A percentile compares a stretch with the other conserved stretches of the same genome.
These are phyloP conservation scores for Nakaseomyces sp. DNA, from an alignment of 1,139 yeast genomes.

Conservation along the genomic window DNA sequence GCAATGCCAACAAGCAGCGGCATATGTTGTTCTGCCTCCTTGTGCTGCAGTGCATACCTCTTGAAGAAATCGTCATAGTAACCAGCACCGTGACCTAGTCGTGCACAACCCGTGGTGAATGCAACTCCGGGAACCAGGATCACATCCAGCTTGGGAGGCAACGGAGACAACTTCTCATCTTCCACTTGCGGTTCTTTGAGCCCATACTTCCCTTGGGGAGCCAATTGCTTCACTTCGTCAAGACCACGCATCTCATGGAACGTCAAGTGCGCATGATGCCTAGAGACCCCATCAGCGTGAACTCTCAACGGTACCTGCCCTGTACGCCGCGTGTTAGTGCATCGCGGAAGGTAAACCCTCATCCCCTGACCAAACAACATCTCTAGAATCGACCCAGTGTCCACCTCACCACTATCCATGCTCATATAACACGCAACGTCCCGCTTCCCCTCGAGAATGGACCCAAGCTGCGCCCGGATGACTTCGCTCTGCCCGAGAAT, in stretches of 20 bases:
- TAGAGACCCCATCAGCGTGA: not conserved
- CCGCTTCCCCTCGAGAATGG: not conserved
- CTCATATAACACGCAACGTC: slow-evolving; percentile 27
- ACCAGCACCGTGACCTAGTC: slow-evolving; percentile 93
- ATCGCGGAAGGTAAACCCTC: slow-evolving; percentile 26
- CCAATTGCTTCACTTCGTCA: slow-evolving; percentile 38
- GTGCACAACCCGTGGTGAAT: slow-evolving; percentile 40
- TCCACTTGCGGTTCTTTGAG: slow-evolving; percentile 53
- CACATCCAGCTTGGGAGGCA: slow-evolving; percentile 44
- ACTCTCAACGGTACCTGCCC: slow-evolving; percentile 20
- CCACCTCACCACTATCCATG: slow-evolving; percentile 29
- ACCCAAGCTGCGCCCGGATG: not conserved
- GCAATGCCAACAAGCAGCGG: slow-evolving; percentile 45
- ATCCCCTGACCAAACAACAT: slow-evolving; percentile 15
- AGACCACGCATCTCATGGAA: slow-evolving; percentile 45
- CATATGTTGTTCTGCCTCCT: slow-evolving; percentile 12
- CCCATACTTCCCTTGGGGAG: slow-evolving; percentile 61
- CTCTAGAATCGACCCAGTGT: slow-evolving; percentile 19
- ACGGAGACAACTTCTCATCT: slow-evolving; percentile 21
- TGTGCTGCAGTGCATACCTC: slow-evolving; percentile 35
- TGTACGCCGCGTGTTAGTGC: slow-evolving; percentile 23
- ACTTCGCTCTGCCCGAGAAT: slow-evolving; percentile 1
- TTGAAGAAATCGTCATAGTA: slow-evolving; percentile 74
- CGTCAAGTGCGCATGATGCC: slow-evolving; percentile 40
- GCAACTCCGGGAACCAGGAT: slow-evolving; percentile 83